These are phyloP conservation scores for Persicaria tinctoria DNA, from an alignment of 148 eudicot species.

Conservation along the genomic window DNA sequence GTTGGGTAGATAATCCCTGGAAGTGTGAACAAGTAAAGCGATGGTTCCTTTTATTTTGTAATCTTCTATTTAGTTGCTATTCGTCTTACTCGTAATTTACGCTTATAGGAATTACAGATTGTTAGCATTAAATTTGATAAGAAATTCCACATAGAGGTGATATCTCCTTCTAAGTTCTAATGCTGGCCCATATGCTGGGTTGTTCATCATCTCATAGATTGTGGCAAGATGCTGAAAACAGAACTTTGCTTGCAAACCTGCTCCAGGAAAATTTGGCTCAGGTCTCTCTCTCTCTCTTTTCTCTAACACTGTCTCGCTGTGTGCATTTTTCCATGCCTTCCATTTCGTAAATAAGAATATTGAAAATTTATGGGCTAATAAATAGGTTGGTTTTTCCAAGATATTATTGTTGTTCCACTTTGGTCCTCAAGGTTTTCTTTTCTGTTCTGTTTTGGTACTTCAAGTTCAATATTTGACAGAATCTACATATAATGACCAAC, in stretches of 20 bases:
- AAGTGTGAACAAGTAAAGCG: neutral
- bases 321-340: neutral
- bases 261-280: slow-evolving; percentile 56
- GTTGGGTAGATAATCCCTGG: neutral
- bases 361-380: no score
- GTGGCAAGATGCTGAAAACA: slow-evolving; percentile 98
- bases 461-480: neutral
- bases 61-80: neutral
- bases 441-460: neutral
- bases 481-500: neutral
- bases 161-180: no score
- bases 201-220: slow-evolving; percentile 35
- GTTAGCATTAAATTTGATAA: no score
- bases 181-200: neutral
- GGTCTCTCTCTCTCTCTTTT: slow-evolving; percentile 30
- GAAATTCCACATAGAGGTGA: no score
- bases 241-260: slow-evolving; percentile 53
- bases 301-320: neutral
- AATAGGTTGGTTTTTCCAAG: neutral
- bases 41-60: neutral
- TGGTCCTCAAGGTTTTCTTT: neutral
- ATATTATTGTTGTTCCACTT: neutral
- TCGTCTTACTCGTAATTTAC: neutral
- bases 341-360: neutral
- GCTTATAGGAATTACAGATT: no score